Base-by-base conservation (phyloP, 371 early-diverging fungal species). In the Lichtheimia corymbifera region DNA sequence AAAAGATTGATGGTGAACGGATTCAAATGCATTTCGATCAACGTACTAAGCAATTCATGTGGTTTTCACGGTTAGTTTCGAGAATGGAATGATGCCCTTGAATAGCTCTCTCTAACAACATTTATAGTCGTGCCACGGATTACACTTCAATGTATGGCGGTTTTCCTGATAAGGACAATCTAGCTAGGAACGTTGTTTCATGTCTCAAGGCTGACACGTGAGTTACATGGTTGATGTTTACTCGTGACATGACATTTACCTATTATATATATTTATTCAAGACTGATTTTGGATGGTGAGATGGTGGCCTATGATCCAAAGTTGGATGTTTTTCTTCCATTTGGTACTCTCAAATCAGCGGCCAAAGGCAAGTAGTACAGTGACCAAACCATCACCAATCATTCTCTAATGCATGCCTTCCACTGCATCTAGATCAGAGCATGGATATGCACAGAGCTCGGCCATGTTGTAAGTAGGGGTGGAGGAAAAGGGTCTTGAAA, bases 1-100 rank as follows among this genome's bases (percentile, higher is more conserved):
- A 88, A 49, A 93, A 93, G 62, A 66, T 90, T 2, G 93, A 93
- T 61, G 93, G 93, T 1, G 92, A 91, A 59, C 77, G 93, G 40
- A 79, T 89, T 4, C 87, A 88, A 57, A 70, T 91, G 68, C 92
- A 93, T 59, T 79, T 82, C 71, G 75, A 82, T 74, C 45, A 67
- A 67, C 55, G 49, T 0, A 44, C 53, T 5, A 73, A 75, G 2
- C 66, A 69, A 41, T 87, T 83, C 59, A 65, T 73, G 55, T 89
- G 86, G 68, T 85, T 73, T 73, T 80, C 88, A 9, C 73, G 88
- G 76, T 79, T 76, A 51, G 24, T 18, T 47, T 47, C n/a, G 14
- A 1, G 17, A 18, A 12, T 0, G 1, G n/a, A n/a, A 18, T 22
- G 11, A 47, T 45, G 45, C 4, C 18, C n/a, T 47, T 47, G 11